Base-by-base conservation (phyloP, 805 yeast genomes). In the Spathaspora sp. region DNA sequence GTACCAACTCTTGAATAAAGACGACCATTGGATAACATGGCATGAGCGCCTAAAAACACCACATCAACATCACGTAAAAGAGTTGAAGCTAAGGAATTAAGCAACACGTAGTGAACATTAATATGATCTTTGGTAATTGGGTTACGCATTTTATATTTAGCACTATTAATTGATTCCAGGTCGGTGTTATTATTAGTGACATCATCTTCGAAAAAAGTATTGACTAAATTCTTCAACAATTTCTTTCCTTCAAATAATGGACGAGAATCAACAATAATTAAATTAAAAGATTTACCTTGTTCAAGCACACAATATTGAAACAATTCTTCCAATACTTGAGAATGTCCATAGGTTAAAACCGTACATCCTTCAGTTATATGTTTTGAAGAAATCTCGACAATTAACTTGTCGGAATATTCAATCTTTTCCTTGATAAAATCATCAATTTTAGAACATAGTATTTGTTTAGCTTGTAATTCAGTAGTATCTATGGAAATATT, bases 31-130 rank as follows among this genome's bases (percentile, higher is more conserved):
- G 97, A 90, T 52, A 94, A 78, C 89, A 94, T 91, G 31, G 97
- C 96, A 65, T 94, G 98, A 0, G 98, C 98, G 14, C 99, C 99
- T 35, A 94, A 75, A 67, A 94, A 87, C 6, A 94, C 96, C 57
- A 87, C 86, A 60, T 94, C 94, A 32, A 94, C 93, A 66, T 89
- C 91, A 59, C 86, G 87, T 60, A 94, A 78, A 9, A 90, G 84
- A 23, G 94, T 83, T 3, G 76, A 67, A 3, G 92, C 81, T 47
- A 94, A 74, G 17, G 96, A 86, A 50, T 85, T 86, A 53, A 94
- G 81, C 56, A 91, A 72, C 18, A 87, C 88, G 63, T 94, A 94
- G 48, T 89, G 86, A 49, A 87, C 78, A 58, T 85, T 83, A 49
- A 94, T 76, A 40, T 90, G 89, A n/a, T 67, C 68, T 48, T 64